Evolutionary conservation across 352 stramenopile species (phyloP).

Genomic region (Globisporangium sylvaticum): DNA sequence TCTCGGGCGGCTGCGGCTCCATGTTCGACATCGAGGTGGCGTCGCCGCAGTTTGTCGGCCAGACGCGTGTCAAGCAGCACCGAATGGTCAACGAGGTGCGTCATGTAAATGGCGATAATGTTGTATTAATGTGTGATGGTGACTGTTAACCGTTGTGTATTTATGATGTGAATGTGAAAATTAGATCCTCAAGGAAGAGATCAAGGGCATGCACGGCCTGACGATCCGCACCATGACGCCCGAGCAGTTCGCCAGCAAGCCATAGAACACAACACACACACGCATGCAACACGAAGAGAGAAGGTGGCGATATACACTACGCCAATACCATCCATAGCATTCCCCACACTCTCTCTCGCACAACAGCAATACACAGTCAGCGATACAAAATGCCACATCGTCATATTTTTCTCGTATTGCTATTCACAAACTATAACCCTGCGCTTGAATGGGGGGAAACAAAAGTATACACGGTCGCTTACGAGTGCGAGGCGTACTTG

Average conservation of each 20-base stretch:
- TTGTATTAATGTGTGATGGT: not conserved
- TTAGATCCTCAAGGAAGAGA: conserved; percentile 79
- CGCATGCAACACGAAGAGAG: not conserved
- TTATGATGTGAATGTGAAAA: not conserved
- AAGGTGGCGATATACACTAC: conserved; percentile 3
- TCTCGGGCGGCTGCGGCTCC: conserved; percentile 85
- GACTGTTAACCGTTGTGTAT: not conserved
- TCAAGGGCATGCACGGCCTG: conserved; percentile 84
- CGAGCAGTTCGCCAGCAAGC: conserved; percentile 64
- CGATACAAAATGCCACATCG: not conserved
- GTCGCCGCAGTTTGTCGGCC: conserved; percentile 70
- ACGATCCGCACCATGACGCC: conserved; percentile 81
- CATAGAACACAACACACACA: conserved; percentile 22
- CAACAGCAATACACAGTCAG: not conserved
- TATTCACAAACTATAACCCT: not conserved
- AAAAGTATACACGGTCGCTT: conserved; percentile 1
- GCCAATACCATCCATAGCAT: not conserved
- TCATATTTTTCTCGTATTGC: not conserved
- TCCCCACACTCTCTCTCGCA: not conserved
- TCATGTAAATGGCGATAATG: not conserved
- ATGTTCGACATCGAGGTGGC: conserved; percentile 88
- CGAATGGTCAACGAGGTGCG: conserved; percentile 83
- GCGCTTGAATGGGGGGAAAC: not conserved
- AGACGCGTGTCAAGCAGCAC: conserved; percentile 86
- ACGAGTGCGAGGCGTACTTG: conserved; percentile 65